Evolutionary conservation across 345 rosid species (phyloP), one percentile per base, ranked within the genome.

Genomic region (Conringia planisiliqua): DNA sequence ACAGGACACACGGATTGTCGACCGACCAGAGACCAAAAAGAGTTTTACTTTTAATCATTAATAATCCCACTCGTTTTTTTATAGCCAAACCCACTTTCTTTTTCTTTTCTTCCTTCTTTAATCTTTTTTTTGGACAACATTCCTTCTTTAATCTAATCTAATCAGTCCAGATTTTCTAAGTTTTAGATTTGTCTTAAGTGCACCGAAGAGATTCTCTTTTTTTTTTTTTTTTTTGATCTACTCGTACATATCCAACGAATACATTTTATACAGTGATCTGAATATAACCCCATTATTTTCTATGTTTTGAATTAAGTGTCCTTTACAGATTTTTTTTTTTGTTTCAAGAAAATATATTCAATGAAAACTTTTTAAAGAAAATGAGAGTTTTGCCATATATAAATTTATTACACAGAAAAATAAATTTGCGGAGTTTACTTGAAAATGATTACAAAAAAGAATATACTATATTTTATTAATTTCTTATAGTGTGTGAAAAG

Each of bases 1-100:
- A 83, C 90, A 82, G 87, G 83, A 86, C 87, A 80, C 96, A 84
- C 90, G 87, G 83, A 85, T 90, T 89, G 97, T 90, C 99, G 89
- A 90, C 93, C 92, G 91, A 94, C 97, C 98, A 86, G 87, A 87
- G 82, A 75, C 92, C 88, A 72, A 80, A 87, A 91, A 83, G 89
- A 81, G 86, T 62, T 86, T 87, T 62, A 84, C 77, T 82, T 72
- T 80, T 84, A 84, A 86, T 86, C 85, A 91, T 88, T 85, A 87
- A 70, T 63, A 64, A 77, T 70, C 76, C 71, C 89, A 84, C 85
- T 78, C 81, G 57, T 71, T 72, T 51, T 78, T 69, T 50, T 87
- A 82, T 81, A 78, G 82, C 85, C 79, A 82, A 79, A 80, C 83
- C 81, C 82, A 81, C 72, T 60, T 77, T 75, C 68, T 29, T 17